A percentile compares a stretch with the other conserved stretches of the same genome.
Evolutionary conservation across 306 rosid species (phyloP).

Genomic region (Cercis canadensis): DNA sequence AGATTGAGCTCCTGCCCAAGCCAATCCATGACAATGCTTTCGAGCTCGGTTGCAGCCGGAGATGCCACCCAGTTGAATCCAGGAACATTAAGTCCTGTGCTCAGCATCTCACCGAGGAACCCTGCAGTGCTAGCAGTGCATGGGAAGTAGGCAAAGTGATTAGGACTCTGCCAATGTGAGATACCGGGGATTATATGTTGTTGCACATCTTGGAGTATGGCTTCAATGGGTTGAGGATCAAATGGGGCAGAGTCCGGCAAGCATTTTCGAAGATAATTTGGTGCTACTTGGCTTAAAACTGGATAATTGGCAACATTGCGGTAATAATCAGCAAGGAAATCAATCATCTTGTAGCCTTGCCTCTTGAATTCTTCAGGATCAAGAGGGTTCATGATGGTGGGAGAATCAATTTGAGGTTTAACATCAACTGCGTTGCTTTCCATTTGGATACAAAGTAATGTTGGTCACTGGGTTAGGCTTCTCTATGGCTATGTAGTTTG

Average conservation of each 20-base stretch:
- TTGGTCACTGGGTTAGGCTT: no score
- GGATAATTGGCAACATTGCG: slow-evolving; percentile 47
- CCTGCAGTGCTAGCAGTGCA: slow-evolving; percentile 30
- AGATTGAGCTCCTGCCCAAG: slow-evolving; percentile 47
- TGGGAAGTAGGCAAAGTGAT: slow-evolving; percentile 41
- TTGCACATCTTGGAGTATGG: slow-evolving; percentile 27
- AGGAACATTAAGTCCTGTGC: slow-evolving; percentile 42
- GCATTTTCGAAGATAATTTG: slow-evolving; percentile 46
- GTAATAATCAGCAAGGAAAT: slow-evolving; percentile 63
- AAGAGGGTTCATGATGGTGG: slow-evolving; percentile 39
- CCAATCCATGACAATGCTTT: slow-evolving; percentile 53
- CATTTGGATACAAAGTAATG: background rate
- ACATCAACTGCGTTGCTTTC: background rate
- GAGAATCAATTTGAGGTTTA: slow-evolving; percentile 6
- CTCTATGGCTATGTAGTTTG: no score
- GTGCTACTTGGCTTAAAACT: slow-evolving; percentile 54
- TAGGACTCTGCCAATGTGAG: slow-evolving; percentile 55
- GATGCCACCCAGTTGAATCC: slow-evolving; percentile 58
- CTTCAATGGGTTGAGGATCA: slow-evolving; percentile 35
- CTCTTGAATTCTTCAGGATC: slow-evolving; percentile 63
- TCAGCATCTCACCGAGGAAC: slow-evolving; percentile 49
- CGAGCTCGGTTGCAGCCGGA: slow-evolving; percentile 56
- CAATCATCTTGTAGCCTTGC: slow-evolving; percentile 70
- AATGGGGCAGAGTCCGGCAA: slow-evolving; percentile 54
- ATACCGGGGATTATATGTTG: slow-evolving; percentile 44